A percentile compares a stretch with the other conserved stretches of the same genome.
Evolutionary conservation across 768 basidiomycete species (phyloP).

Genomic region (Agrocybe chaxingu): DNA sequence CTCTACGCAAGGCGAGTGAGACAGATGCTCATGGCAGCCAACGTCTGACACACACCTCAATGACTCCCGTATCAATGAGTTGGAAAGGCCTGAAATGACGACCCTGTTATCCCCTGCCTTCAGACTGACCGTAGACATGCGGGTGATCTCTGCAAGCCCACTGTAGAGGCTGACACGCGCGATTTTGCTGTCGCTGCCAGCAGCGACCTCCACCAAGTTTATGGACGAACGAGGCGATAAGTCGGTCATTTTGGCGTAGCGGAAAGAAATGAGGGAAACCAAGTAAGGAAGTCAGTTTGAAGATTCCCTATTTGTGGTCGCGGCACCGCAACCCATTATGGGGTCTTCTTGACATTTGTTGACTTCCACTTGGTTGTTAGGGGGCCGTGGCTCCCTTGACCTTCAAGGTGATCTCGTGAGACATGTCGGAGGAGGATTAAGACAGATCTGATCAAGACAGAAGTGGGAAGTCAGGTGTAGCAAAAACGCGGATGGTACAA

Average conservation of each 20-base stretch:
- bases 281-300: background rate
- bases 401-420: too few relatives aligned
- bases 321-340: background rate
- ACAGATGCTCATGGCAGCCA: background rate
- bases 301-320: background rate
- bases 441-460: too few relatives aligned
- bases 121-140: slow-evolving; percentile 26
- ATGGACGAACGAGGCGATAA: background rate
- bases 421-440: too few relatives aligned
- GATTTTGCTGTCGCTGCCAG: slow-evolving; percentile 26
- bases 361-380: too few relatives aligned
- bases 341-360: background rate
- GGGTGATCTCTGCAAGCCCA: slow-evolving; percentile 29
- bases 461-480: too few relatives aligned
- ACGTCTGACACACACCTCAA: slow-evolving; percentile 19
- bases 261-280: background rate
- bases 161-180: slow-evolving; percentile 30
- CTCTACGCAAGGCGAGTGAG: slow-evolving; percentile 14
- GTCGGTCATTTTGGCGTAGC: background rate
- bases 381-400: too few relatives aligned
- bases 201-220: slow-evolving; percentile 1
- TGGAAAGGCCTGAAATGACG: slow-evolving; percentile 26
- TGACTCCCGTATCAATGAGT: slow-evolving; percentile 24
- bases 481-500: too few relatives aligned
- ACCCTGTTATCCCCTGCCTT: slow-evolving; percentile 30